Conservation (phyloP, 2,329 filamentous ascomycete species). For the Colletotrichum tofieldiae region DNA sequence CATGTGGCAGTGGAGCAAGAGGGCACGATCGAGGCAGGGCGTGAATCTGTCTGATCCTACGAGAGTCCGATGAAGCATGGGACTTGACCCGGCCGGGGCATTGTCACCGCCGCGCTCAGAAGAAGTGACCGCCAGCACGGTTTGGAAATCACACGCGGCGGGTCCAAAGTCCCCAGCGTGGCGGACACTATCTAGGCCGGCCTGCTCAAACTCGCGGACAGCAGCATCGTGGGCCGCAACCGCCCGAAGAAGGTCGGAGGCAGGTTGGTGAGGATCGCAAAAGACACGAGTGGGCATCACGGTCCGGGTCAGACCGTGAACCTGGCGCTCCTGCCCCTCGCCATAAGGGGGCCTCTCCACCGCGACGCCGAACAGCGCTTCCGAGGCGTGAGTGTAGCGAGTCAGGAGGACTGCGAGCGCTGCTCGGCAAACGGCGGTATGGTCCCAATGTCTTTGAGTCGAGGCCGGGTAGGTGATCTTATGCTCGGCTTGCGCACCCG, state of each 20-base stretch:
- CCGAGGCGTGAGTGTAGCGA: conserved; percentile 27
- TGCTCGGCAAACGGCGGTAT: conserved; percentile 19
- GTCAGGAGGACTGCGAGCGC: conserved; percentile 32
- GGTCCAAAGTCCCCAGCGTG: conserved; percentile 4
- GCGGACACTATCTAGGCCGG: conserved; percentile 2
- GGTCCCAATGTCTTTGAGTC: conserved; percentile 7
- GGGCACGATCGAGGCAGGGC: conserved; percentile 25
- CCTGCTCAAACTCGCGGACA: conserved; percentile 1
- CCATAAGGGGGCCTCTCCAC: background rate
- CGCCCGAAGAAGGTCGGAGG: conserved; percentile 11
- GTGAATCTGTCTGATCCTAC: conserved; percentile 1
- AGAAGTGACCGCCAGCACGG: conserved; percentile 27
- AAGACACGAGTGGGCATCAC: conserved; percentile 34
- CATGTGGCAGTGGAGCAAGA: conserved; percentile 27
- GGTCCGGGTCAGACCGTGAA: background rate
- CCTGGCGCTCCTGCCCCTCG: background rate
- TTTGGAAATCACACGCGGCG: conserved; percentile 23
- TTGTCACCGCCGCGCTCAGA: background rate
- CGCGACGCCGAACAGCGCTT: conserved; percentile 25
- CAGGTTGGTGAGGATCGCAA: conserved; percentile 13
- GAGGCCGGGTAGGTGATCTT: background rate
- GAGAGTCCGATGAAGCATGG: conserved; percentile 5
- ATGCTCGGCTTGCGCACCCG: background rate
- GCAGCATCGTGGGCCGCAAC: conserved; percentile 4
- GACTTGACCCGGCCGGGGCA: background rate